Evolutionary conservation across 371 early-diverging fungal species (phyloP).

Genomic region (Actinomortierella wolfii): DNA sequence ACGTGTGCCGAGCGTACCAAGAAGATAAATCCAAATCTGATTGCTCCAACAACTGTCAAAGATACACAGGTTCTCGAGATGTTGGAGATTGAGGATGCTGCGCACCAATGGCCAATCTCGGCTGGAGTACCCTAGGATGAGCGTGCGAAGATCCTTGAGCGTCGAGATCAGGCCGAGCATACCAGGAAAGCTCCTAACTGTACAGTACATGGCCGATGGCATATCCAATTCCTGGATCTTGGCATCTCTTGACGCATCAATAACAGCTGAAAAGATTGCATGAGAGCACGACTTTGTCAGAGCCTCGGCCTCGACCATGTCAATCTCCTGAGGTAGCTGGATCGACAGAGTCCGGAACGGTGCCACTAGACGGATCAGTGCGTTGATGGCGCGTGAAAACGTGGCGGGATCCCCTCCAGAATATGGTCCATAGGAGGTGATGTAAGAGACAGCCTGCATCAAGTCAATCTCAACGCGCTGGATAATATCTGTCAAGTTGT

Average conservation of each 20-base stretch:
- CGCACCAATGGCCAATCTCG: constrained; percentile 43
- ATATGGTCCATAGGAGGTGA: too few species aligned
- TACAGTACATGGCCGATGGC: constrained; percentile 47
- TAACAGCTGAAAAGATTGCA: constrained; percentile 27
- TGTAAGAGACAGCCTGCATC: constrained; percentile 19
- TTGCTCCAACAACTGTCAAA: constrained; percentile 45
- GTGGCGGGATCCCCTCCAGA: too few species aligned
- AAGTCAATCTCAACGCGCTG: constrained; percentile 43
- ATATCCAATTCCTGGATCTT: constrained; percentile 36
- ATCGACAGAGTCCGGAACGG: constrained; percentile 47
- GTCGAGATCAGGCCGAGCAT: constrained; percentile 35
- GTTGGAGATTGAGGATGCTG: constrained; percentile 23
- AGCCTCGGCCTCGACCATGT: constrained; percentile 23
- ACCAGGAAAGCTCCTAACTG: constrained; percentile 34
- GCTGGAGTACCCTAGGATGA: constrained; percentile 41
- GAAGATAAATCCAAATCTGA: constrained; percentile 44
- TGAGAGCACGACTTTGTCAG: constrained; percentile 18
- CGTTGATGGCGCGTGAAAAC: constrained; percentile 4
- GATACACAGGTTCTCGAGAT: constrained; percentile 31
- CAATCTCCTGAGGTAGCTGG: constrained; percentile 45
- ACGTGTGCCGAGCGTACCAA: constrained; percentile 25
- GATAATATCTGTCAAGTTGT: constrained; percentile 42
- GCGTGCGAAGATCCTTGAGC: constrained; percentile 16
- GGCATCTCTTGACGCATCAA: constrained; percentile 22
- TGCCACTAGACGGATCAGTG: constrained; percentile 24